Evolutionary conservation across 2,329 filamentous ascomycete genomes (phyloP).

Genomic region (Neofusicoccum laricinum): DNA sequence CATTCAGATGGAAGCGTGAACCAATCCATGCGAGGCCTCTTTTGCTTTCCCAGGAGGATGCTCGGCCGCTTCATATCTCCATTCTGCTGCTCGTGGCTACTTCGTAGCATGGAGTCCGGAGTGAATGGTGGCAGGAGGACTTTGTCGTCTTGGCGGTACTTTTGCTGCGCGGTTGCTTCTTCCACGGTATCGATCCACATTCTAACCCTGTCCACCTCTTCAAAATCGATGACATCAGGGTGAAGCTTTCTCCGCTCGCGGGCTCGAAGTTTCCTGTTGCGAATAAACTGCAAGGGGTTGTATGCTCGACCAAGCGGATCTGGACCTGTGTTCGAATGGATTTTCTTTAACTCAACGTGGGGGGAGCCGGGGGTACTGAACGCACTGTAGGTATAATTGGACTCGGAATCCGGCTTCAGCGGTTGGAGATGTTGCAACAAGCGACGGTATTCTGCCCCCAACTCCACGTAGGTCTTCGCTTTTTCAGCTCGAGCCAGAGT

Average conservation of each 20-base stretch:
- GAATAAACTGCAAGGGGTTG: constrained; percentile 88
- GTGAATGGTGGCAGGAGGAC: constrained; percentile 32
- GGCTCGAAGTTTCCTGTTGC: constrained; percentile 81
- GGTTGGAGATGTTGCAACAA: constrained; percentile 77
- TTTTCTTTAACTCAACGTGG: constrained; percentile 38
- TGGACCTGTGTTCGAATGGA: constrained; percentile 35
- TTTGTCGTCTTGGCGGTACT: constrained; percentile 36
- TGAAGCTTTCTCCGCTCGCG: constrained; percentile 74
- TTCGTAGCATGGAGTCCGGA: not conserved
- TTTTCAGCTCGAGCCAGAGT: constrained; percentile 81
- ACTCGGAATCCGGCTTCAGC: constrained; percentile 51
- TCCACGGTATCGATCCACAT: constrained; percentile 74
- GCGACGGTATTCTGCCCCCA: constrained; percentile 79
- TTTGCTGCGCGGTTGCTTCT: constrained; percentile 38
- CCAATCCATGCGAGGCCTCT: constrained; percentile 80
- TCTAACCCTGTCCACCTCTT: constrained; percentile 67
- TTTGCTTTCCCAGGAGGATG: constrained; percentile 20
- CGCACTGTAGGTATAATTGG: constrained; percentile 38
- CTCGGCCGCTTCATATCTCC: not conserved
- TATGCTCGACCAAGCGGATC: constrained; percentile 66
- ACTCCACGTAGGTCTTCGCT: constrained; percentile 79
- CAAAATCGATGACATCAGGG: constrained; percentile 72
- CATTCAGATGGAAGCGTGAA: constrained; percentile 77
- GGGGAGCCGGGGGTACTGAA: constrained; percentile 41
- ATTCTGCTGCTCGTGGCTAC: not conserved